Base-by-base conservation (phyloP, 805 yeast species). In the Tetrapisispora arboricola region DNA sequence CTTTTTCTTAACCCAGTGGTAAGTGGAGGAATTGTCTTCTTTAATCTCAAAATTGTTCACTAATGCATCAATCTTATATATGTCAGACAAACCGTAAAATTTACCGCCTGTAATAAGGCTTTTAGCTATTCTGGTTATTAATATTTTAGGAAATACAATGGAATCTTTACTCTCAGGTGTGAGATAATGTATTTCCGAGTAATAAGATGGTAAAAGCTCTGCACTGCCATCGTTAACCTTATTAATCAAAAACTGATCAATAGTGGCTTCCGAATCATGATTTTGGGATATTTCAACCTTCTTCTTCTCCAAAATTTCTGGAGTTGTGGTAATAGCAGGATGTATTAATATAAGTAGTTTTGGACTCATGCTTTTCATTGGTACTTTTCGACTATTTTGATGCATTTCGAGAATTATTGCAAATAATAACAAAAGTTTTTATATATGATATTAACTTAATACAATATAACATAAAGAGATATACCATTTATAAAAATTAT, bases 291-390 rank as follows among this genome's bases (percentile, higher is more conserved):
- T 49, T 26, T 60, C 47, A 5, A 39, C 21, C 56, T 76, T 75
- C 31, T 64, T 57, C 1, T 45, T 29, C 36, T 63, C 69, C 16
- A 78, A 75, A 16, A 62, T 40, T 4, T 57, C 64, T 33, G 78
- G 80, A 30, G 72, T 70, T 0, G 80, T 73, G 11, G 79, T 83
- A 36, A 75, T 70, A 7, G 83, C 79, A 16, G 86, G 86, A 52
- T 80, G 86, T 40, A 80, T 67, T 38, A 80, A 63, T 21, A 32
- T 32, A 20, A 32, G 26, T 13, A 32, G 9, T 19, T 12, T 18
- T n/a, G 18, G 6, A 15, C 26, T 32, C 36, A 32, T 32, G 9
- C 15, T 25, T 25, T 25, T 7, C 13, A 4, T 12, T 7, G 10
- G 7, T 8, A 22, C 25, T 22, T 22, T 22, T 10, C 10, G 25